These are phyloP conservation scores for Cerioporus squamosus DNA, from an alignment of 1,284 basidiomycete genomes.

Conservation along the genomic window DNA sequence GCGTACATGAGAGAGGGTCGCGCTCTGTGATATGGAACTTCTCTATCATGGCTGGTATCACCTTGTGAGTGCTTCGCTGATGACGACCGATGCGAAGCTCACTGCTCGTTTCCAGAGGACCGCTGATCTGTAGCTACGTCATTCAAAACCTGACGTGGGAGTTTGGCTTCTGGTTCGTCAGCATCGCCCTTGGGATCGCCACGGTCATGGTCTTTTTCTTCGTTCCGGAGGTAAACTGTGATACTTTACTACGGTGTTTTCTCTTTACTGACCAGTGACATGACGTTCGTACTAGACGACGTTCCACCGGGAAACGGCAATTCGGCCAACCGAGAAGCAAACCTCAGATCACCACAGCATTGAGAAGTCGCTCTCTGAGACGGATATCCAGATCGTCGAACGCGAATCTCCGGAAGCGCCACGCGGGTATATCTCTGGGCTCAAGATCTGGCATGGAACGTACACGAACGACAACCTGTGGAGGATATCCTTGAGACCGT, in stretches of 20 bases:
- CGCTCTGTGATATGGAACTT: constrained; percentile 48
- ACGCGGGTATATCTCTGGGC: background rate
- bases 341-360: constrained; percentile 20
- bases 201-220: constrained; percentile 43
- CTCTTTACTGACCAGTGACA: too few species aligned
- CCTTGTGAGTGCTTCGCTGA: constrained; percentile 32
- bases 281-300: constrained; percentile 35
- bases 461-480: constrained; percentile 40
- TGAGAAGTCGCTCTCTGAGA: constrained; percentile 23
- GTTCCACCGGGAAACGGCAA: constrained; percentile 23
- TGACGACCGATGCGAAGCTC: background rate
- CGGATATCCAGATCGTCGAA: constrained; percentile 9
- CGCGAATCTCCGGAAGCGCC: background rate
- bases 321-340: background rate
- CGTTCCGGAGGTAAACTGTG: constrained; percentile 42
- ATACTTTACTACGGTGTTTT: too few species aligned
- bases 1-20: constrained; percentile 47
- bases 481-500: constrained; percentile 25
- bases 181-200: constrained; percentile 42
- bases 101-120: constrained; percentile 28
- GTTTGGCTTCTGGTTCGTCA: constrained; percentile 47
- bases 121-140: constrained; percentile 47
- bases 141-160: constrained; percentile 45
- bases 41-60: constrained; percentile 46
- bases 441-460: constrained; percentile 42